Base-by-base conservation (phyloP, 2,329 filamentous ascomycete species). In the Nigrospora oryzae region DNA sequence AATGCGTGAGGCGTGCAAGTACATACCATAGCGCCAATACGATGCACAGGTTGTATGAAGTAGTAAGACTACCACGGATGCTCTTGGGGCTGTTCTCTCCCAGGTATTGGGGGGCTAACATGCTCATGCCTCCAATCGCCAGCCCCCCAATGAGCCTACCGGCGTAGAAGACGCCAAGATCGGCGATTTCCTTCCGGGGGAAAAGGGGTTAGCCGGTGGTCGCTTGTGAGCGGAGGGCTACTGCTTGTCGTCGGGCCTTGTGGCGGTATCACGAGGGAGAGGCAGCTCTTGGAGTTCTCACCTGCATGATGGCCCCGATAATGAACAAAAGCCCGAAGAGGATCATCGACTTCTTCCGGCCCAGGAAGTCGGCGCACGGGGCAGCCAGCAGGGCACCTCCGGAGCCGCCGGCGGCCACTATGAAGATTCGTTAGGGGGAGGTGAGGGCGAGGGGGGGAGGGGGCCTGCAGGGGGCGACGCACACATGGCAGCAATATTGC, bases 41-140 rank as follows among this genome's bases (percentile, higher is more conserved):
- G 40, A 67, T 66, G 52, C 65, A 63, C 11, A 67, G 48, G 43
- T 68, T 66, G 46, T 67, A 69, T 0, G 62, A 57, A 5, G 65
- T 63, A 2, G 65, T 67, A 34, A 68, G 56, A 2, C 64, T 62
- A 1, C 66, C 66, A 43, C 65, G 60, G 14, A 69, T 56, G 8
- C 61, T 62, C 42, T 65, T 67, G 4, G 66, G 66, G 0, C 62
- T 59, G 42, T 64, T 67, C 45, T 70, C 67, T 1, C 63, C 61
- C 1, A 69, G 56, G 45, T 63, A 70, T 28, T 67, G 61, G 10
- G 67, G 67, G 2, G 63, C 63, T 36, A 68, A 44, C 59, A 67
- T 65, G 14, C 60, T 65, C 3, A 54, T 63, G 7, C 57, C 60
- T 2, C 61, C 63, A 30, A 66, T 60, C 3, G 58, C 57, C 17